Evolutionary conservation across 768 basidiomycete genomes (phyloP).

Genomic region (Paxillus rubicundulus): DNA sequence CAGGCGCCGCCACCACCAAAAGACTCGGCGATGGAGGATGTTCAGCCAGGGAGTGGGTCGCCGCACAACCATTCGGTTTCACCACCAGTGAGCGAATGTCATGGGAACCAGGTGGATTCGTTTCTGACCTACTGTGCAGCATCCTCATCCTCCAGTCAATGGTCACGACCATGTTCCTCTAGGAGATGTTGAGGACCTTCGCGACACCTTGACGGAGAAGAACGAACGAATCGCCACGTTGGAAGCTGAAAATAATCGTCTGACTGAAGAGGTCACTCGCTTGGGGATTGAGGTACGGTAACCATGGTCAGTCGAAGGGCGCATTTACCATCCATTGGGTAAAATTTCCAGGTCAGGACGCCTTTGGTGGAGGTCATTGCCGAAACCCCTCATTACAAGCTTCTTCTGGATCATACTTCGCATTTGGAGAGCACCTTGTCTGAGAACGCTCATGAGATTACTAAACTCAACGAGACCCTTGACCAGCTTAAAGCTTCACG

Average conservation of each 20-base stretch:
- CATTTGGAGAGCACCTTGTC: conserved; percentile 41
- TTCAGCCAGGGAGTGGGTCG: conserved; percentile 41
- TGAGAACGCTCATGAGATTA: conserved; percentile 40
- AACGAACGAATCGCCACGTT: conserved; percentile 49
- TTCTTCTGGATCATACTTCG: conserved; percentile 53
- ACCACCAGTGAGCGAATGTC: conserved; percentile 68
- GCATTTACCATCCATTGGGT: not conserved
- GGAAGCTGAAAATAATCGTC: conserved; percentile 42
- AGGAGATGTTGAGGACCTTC: conserved; percentile 41
- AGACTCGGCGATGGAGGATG: conserved; percentile 24
- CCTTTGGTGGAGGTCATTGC: conserved; percentile 45
- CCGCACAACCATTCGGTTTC: conserved; percentile 52
- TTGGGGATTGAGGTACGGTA: conserved; percentile 46
- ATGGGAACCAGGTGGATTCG: conserved; percentile 23
- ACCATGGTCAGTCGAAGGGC: not conserved
- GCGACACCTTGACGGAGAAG: conserved; percentile 19
- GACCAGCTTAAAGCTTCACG: conserved; percentile 37
- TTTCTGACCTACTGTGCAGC: conserved; percentile 44
- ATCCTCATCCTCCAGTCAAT: conserved; percentile 36
- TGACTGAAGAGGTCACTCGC: conserved; percentile 44
- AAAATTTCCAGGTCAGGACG: conserved; percentile 35
- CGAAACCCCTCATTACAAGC: conserved; percentile 53
- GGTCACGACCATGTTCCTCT: conserved; percentile 40
- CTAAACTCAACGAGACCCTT: conserved; percentile 44
- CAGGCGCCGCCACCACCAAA: conserved; percentile 38